Conservation (phyloP, 345 rosid genomes). For the Arabis alpina region DNA sequence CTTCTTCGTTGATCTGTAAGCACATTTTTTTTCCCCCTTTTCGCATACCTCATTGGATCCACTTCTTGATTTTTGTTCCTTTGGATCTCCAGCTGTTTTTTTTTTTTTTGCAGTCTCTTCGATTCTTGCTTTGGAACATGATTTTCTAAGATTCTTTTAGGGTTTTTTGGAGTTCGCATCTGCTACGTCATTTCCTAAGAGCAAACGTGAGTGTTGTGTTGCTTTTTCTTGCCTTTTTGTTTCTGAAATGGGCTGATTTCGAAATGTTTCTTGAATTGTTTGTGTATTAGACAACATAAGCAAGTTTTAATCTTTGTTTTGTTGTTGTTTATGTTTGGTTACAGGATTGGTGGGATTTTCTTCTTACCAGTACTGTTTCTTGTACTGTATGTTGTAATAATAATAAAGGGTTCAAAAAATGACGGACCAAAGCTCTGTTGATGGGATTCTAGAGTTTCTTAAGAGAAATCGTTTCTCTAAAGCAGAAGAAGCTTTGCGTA, state of each 20-base stretch:
- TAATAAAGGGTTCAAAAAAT: constrained; percentile 47
- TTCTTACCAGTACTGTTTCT: constrained; percentile 38
- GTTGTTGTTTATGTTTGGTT: constrained; percentile 10
- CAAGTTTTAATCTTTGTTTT: constrained; percentile 9
- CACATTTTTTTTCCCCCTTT: constrained; percentile 29
- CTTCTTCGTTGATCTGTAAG: constrained; percentile 36
- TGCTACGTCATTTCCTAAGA: background rate
- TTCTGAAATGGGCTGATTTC: constrained; percentile 34
- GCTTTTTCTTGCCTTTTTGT: constrained; percentile 1
- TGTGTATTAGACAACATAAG: constrained; percentile 17
- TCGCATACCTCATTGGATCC: constrained; percentile 19
- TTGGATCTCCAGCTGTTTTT: constrained; percentile 30
- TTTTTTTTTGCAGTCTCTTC: constrained; percentile 28
- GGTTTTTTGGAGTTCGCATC: constrained; percentile 11
- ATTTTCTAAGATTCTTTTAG: constrained; percentile 5
- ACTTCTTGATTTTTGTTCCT: no score
- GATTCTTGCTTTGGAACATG: constrained; percentile 32
- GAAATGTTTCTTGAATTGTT: constrained; percentile 10
- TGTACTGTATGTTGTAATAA: constrained; percentile 31
- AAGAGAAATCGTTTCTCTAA: constrained; percentile 73
- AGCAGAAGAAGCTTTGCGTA: constrained; percentile 95
- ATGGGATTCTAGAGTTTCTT: constrained; percentile 80
- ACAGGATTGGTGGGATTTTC: constrained; percentile 48
- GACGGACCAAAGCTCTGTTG: constrained; percentile 71
- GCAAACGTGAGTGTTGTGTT: constrained; percentile 39